Conservation (phyloP, 2,329 filamentous ascomycete species). For the Thielaviopsis euricoi region DNA sequence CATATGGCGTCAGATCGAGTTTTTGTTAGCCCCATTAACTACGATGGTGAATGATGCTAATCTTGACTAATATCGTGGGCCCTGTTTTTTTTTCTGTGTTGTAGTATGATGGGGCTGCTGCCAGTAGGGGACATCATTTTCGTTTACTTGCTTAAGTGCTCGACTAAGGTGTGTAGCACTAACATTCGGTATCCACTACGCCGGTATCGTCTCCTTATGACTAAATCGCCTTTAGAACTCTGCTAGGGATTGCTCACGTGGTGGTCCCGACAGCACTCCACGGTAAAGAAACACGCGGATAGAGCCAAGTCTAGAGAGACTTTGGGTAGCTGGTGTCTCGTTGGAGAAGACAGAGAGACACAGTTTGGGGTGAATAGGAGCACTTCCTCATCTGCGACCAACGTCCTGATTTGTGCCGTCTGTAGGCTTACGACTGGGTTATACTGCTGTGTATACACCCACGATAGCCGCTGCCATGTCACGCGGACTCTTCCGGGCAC, state of each 20-base stretch:
- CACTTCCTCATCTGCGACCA: too few species aligned
- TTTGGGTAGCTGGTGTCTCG: neutral
- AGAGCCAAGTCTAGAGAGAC: neutral
- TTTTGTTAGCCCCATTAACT: neutral
- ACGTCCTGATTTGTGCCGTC: too few species aligned
- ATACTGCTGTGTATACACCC: too few species aligned
- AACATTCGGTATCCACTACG: neutral
- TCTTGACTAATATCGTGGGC: neutral
- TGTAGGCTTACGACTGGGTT: too few species aligned
- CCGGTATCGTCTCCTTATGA: neutral
- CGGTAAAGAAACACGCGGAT: neutral
- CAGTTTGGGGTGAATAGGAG: too few species aligned
- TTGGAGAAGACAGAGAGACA: neutral
- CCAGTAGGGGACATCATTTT: neutral
- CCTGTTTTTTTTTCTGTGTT: too few species aligned
- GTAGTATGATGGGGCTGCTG: too few species aligned
- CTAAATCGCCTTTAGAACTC: neutral
- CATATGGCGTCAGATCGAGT: neutral
- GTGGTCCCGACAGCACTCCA: neutral
- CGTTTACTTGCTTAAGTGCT: too few species aligned
- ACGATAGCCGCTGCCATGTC: neutral
- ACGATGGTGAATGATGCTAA: neutral
- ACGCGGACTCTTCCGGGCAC: neutral
- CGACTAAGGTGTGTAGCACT: too few species aligned
- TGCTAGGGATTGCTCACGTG: neutral